Evolutionary conservation across 768 basidiomycete genomes (phyloP), one percentile per base, ranked within the genome.

Genomic region (Leccinum boreale): DNA sequence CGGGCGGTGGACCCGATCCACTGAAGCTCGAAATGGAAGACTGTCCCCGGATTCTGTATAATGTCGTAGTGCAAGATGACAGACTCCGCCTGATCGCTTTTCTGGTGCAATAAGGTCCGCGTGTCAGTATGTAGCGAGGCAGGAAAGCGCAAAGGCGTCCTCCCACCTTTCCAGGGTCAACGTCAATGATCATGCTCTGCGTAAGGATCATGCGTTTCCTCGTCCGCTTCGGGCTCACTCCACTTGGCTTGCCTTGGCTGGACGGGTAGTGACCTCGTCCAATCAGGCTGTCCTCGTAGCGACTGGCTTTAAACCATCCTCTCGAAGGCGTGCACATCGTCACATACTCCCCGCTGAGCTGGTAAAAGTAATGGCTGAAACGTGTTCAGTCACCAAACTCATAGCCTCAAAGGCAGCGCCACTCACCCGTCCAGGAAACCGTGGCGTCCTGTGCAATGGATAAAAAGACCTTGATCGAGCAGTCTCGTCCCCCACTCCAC

Each of bases 1-100:
- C 91, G 84, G 23, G 94, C 93, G 1, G 94, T 94, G 2, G 94
- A 90, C 3, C 93, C 94, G 42, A 98, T 88, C 96, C 97, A 99
- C 60, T 96, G 92, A 28, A 99, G 79, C 72, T 99, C 95, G 65
- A 98, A 94, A 72, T 98, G 96, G 75, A 97, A 97, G 58, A 90
- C 92, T 28, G 89, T 96, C n/a, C 80, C 83, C 0, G 93, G 90
- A 67, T 98, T 98, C 71, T 98, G 96, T 53, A 96, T 90, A 56
- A 97, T 84, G 73, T 98, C 97, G 71, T 95, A 86, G 69, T 98
- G 95, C 24, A 98, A 78, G 29, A 95, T 81, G 17, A 92, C 90
- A 3, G 86, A 82, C 73, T 97, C 94, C 1, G 93, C 90, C 65
- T 92, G 88, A 70, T 92, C 89, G 66, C 91, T 94, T 74, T 81